phyloP scores from a whole-genome alignment of 192 early-diverging fungal species.

The Linnemannia exigua region DNA sequence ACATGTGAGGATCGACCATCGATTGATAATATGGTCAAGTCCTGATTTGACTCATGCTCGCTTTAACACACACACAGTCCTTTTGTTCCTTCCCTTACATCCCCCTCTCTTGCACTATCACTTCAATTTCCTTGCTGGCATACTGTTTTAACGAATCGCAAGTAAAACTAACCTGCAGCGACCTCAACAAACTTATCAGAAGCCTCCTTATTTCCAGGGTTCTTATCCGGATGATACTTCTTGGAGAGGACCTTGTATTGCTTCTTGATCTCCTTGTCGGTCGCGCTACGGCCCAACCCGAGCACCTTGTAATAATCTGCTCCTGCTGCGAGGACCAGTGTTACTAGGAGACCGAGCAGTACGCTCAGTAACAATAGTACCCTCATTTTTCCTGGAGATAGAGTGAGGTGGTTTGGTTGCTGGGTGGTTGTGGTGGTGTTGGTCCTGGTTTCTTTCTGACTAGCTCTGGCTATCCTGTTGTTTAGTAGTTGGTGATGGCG shows the following conservation, averaged over 20 bases:
- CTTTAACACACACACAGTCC: too few relatives aligned
- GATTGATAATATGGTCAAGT: neutral
- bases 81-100: too few relatives aligned
- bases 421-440: neutral
- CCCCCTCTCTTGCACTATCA: neutral
- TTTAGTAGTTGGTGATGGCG: neutral
- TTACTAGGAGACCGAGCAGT: slow-evolving; percentile 26
- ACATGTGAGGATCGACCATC: neutral
- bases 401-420: neutral
- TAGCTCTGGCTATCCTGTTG: neutral
- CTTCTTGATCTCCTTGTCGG: slow-evolving; percentile 91
- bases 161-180: slow-evolving; percentile 71
- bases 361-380: slow-evolving; percentile 30
- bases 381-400: slow-evolving; percentile 26
- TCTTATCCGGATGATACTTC: slow-evolving; percentile 91
- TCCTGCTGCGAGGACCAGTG: slow-evolving; percentile 31
- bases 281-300: slow-evolving; percentile 84
- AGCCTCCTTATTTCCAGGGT: slow-evolving; percentile 84
- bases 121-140: too few relatives aligned
- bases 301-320: slow-evolving; percentile 92
- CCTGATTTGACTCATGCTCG: too few relatives aligned
- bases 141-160: neutral
- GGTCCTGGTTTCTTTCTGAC: neutral
- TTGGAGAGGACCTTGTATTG: slow-evolving; percentile 92
- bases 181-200: slow-evolving; percentile 93